These are phyloP conservation scores for Blumeria hordei DNA, from an alignment of 2,329 filamentous ascomycete species.

Conservation along the genomic window DNA sequence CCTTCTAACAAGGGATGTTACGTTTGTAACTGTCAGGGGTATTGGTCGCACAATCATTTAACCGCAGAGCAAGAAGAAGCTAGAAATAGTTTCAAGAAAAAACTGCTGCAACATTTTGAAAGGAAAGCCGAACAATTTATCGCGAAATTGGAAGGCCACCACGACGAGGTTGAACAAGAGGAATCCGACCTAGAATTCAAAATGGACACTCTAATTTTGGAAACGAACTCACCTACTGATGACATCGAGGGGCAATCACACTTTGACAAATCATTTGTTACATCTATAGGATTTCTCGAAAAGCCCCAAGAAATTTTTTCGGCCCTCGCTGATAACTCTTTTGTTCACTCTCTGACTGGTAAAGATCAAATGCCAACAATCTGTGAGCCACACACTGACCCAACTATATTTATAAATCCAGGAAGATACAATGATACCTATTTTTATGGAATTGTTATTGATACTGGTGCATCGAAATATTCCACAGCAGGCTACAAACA, in stretches of 20 bases:
- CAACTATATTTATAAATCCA: background rate
- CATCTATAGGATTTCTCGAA: background rate
- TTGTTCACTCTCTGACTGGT: background rate
- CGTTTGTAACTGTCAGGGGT: background rate
- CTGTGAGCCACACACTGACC: background rate
- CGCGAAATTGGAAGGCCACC: no score
- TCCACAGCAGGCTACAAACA: slow-evolving; percentile 1
- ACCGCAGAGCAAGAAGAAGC: background rate
- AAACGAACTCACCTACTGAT: background rate
- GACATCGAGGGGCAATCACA: background rate
- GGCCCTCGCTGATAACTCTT: background rate
- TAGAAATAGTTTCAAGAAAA: no score
- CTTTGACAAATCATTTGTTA: background rate
- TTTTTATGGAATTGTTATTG: slow-evolving; percentile 1
- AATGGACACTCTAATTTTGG: background rate
- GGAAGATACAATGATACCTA: background rate
- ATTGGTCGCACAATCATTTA: background rate
- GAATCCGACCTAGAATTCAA: no score
- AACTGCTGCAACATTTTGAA: no score
- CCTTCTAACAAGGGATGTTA: background rate
- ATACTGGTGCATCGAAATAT: slow-evolving; percentile 1
- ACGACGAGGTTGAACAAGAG: no score
- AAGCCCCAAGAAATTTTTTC: background rate
- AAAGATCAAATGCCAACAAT: background rate
- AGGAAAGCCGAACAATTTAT: no score